Evolutionary conservation across 495 filamentous ascomycete species (phyloP), one percentile per base, ranked within the genome.

Genomic region (Neurospora tetrasperma): DNA sequence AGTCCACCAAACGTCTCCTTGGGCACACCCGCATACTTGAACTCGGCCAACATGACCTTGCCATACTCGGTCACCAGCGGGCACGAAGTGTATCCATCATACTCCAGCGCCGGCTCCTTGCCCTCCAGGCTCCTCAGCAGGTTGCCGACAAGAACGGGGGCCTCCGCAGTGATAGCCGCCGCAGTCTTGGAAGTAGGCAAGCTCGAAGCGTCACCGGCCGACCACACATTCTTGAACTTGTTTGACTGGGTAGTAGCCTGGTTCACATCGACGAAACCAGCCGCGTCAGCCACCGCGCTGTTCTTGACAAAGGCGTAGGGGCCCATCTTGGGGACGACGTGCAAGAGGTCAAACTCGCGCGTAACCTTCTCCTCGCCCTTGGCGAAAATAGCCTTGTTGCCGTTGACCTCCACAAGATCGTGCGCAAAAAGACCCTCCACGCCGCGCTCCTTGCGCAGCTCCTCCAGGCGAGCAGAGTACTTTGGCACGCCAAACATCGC

Each of bases 11-110:
- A 92, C 0, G 90, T 91, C 85, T 92, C 90, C 83, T 91, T 90
- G 5, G 90, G 90, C 74, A 84, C 85, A 12, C 88, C 89, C n/a
- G 86, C 90, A 72, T 92, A 92, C 85, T 89, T 91, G 83, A 92
- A 92, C 82, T 92, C 90, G 18, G 88, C 89, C 48, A 92, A 84
- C 68, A 92, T 83, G 16, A 92, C 88, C 81, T 92, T 90, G 71
- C 86, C 86, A 74, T 91, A 89, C 74, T 89, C 86, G 0, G 88
- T 90, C 75, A 88, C 69, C n/a, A 92, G 83, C 35, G 90, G 90
- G 80, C 90, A 92, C 1, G 89, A 90, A 0, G 90, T 89, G 78
- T 92, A 92, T 9, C 90, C 90, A 71, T 92, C 90, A 72, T 92
- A 92, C 5, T 62, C 74, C 0, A 83, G 82, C 70, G 85, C 81